Conservation (phyloP, 306 rosid genomes). For the Medicago arabica region DNA sequence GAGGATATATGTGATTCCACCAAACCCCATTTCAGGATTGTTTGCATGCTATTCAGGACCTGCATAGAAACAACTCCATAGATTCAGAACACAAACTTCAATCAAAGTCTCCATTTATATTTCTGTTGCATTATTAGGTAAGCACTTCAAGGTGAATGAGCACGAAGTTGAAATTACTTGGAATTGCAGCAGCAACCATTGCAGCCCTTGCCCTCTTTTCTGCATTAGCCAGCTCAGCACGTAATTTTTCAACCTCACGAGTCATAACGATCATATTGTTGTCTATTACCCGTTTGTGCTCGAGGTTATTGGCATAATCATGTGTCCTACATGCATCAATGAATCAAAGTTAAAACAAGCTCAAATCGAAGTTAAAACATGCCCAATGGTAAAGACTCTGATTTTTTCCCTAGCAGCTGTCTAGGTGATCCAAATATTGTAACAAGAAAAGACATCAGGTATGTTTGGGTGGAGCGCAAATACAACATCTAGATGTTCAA, state of each 20-base stretch:
- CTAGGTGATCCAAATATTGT: slow-evolving; percentile 3
- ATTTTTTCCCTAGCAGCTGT: slow-evolving; percentile 17
- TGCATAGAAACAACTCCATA: slow-evolving; percentile 42
- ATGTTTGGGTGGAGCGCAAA: neutral
- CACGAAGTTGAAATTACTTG: slow-evolving; percentile 53
- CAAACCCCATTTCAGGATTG: slow-evolving; percentile 59
- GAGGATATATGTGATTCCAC: slow-evolving; percentile 56
- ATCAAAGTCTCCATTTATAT: slow-evolving; percentile 10
- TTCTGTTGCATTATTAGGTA: slow-evolving; percentile 15
- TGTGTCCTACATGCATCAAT: slow-evolving; percentile 59
- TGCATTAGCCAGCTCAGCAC: slow-evolving; percentile 79
- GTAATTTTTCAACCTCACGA: slow-evolving; percentile 74
- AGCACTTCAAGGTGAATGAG: slow-evolving; percentile 9
- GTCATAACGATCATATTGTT: slow-evolving; percentile 65
- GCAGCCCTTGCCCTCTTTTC: slow-evolving; percentile 80
- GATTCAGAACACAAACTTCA: slow-evolving; percentile 12
- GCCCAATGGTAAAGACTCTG: slow-evolving; percentile 3
- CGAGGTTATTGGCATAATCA: slow-evolving; percentile 64
- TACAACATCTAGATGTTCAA: slow-evolving; percentile 26
- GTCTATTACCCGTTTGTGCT: slow-evolving; percentile 67
- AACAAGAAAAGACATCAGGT: slow-evolving; percentile 15
- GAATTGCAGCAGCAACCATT: slow-evolving; percentile 59
- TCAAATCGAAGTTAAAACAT: slow-evolving; percentile 18
- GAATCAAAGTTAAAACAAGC: slow-evolving; percentile 22
- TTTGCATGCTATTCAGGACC: slow-evolving; percentile 62